Evolutionary conservation across 2,329 filamentous ascomycete species (phyloP), one percentile per base, ranked within the genome.

Genomic region (Trichoderma pleuroti): DNA sequence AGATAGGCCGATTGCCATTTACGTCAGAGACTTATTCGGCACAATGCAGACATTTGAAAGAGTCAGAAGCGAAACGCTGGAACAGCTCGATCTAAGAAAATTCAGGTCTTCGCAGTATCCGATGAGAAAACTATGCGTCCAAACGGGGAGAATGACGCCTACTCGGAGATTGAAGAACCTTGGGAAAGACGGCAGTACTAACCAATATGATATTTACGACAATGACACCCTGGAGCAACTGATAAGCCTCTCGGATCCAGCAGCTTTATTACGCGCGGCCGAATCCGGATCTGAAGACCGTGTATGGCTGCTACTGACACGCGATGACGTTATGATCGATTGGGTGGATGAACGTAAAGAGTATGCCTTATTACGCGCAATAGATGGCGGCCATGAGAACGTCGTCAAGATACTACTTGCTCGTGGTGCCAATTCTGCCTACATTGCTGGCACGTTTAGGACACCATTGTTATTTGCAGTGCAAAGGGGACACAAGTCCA

Each of bases 41-140:
- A 70, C 67, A 52, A 63, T 70, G 67, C 42, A 63, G 21, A 36
- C 24, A 4, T 70, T 70, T 54, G 59, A 70, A 30, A 64, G 67
- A 54, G 59, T 70, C 56, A 26, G 2, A 12, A 34, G 59, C 36
- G 16, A 54, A 7, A 28, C 24, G 11, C 9, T 54, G 18, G 59
- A 56, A 10, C n/a, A 18, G 8, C 28, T 70, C 18, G 28, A 70
- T 39, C 59, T 52, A 11, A 62, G 18, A 11, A 54, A 52, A 21
- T 30, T 64, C 8, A 59, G 21, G 26, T 32, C 8, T 0, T 52
- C 18, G 1, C 59, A 70, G 34, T 70, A 70, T 70, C 57, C 67
- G n/a, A 36, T 36, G n/a, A 70, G 67, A 34, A 34, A 11, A 3
- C 26, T 70, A 16, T 63, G 67, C 24, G 30, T 70, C 6, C 67